A percentile compares a stretch with the other conserved stretches of the same genome.
Evolutionary conservation across 164 flowering plant species (phyloP).

Genomic region (Aristolochia contorta): DNA sequence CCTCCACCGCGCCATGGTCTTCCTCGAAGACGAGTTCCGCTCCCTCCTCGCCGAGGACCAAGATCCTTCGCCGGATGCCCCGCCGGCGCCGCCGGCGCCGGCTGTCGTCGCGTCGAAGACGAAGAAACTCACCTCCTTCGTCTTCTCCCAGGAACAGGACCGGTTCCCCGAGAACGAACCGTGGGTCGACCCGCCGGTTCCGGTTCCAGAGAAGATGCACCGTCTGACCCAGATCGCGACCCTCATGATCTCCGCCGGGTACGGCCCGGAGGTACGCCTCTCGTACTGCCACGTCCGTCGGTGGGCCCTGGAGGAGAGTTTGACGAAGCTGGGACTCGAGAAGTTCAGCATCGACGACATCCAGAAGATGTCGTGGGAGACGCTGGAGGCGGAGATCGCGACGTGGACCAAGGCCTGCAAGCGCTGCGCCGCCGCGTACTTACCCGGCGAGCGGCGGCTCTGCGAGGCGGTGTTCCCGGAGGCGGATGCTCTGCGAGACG

Average conservation of each 20-base stretch:
- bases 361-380: conserved; percentile 67
- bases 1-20: conserved; percentile 50
- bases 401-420: conserved; percentile 51
- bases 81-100: neutral
- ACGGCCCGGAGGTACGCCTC: conserved; percentile 53
- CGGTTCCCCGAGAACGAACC: too few species aligned
- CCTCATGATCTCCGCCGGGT: conserved; percentile 52
- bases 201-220: conserved; percentile 25
- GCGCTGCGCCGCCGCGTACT: conserved; percentile 24
- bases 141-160: conserved; percentile 5
- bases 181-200: conserved; percentile 2
- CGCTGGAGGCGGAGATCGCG: conserved; percentile 47
- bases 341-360: conserved; percentile 56
- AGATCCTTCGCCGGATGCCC: neutral
- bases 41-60: conserved; percentile 17
- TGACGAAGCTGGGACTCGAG: conserved; percentile 38
- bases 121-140: conserved; percentile 6
- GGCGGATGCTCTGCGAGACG: neutral
- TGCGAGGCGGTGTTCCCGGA: conserved; percentile 35
- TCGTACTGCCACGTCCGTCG: conserved; percentile 34
- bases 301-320: conserved; percentile 24
- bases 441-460: conserved; percentile 47
- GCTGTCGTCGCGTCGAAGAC: neutral
- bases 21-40: conserved; percentile 61
- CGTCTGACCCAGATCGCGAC: conserved; percentile 32